Conservation (phyloP, 1,139 yeast species). For the Candida frijolesensis region DNA sequence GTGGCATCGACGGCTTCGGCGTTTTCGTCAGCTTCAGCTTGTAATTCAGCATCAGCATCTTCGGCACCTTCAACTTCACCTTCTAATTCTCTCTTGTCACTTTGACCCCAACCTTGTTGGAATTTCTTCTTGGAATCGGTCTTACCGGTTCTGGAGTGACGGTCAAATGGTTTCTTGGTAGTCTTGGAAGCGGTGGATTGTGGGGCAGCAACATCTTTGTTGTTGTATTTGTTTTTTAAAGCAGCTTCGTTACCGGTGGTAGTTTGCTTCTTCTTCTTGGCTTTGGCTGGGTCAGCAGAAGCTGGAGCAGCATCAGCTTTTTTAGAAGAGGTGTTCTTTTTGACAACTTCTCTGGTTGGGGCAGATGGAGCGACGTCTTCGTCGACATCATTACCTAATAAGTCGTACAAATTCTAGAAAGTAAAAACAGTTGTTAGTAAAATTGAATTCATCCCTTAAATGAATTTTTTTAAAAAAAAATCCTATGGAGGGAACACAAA, state of each 20-base stretch:
- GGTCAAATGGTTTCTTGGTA: conserved; percentile 70
- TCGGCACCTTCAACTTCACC: conserved; percentile 66
- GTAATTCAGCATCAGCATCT: conserved; percentile 56
- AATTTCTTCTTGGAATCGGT: conserved; percentile 83
- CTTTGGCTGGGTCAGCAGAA: conserved; percentile 78
- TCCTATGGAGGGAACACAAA: neutral
- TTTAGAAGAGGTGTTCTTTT: conserved; percentile 82
- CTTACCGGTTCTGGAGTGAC: conserved; percentile 83
- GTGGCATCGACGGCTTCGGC: conserved; percentile 42
- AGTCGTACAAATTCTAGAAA: conserved; percentile 45
- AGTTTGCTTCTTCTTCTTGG: conserved; percentile 71
- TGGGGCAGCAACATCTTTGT: conserved; percentile 69
- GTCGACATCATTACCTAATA: conserved; percentile 80
- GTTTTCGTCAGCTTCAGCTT: conserved; percentile 39
- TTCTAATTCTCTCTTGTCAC: conserved; percentile 59
- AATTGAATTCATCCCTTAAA: neutral
- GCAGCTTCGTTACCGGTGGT: conserved; percentile 94
- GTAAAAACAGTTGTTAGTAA: conserved; percentile 1
- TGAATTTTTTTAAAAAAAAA: too few species aligned
- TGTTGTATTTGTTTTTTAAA: conserved; percentile 71
- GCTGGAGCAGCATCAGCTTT: conserved; percentile 86
- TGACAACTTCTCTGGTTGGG: conserved; percentile 76
- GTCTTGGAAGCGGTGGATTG: conserved; percentile 54
- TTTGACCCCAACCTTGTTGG: conserved; percentile 83
- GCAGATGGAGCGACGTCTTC: conserved; percentile 53